Percentiles rank a stretch among this genome's conserved stretches.
Conservation (phyloP, 345 rosid species). For the Sisymbrium irio region DNA sequence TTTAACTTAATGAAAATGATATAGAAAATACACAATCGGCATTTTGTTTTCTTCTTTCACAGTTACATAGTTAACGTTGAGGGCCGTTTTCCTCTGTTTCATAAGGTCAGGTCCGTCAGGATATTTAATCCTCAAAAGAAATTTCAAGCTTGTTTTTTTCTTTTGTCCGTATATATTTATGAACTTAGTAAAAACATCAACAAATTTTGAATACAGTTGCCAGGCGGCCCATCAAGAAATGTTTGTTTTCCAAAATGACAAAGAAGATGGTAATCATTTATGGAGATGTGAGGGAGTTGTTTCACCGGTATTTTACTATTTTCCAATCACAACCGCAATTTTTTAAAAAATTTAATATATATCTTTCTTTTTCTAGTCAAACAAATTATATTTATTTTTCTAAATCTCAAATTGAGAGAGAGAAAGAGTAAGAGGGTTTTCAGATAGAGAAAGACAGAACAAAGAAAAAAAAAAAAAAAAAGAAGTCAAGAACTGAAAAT, state of each 20-base stretch:
- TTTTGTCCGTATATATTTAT: too few relatives aligned
- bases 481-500: slow-evolving; percentile 4
- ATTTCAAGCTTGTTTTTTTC: too few relatives aligned
- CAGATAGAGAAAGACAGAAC: not conserved
- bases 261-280: not conserved
- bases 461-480: not conserved
- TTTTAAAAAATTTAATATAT: not conserved
- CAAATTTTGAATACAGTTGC: too few relatives aligned
- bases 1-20: too few relatives aligned
- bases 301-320: not conserved
- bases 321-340: not conserved
- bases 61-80: too few relatives aligned
- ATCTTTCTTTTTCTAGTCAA: too few relatives aligned
- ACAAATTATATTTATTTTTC: not conserved
- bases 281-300: not conserved
- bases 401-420: not conserved
- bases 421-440: not conserved
- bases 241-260: not conserved
- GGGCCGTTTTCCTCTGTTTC: too few relatives aligned
- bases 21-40: too few relatives aligned
- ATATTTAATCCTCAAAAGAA: too few relatives aligned
- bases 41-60: too few relatives aligned
- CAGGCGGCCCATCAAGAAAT: not conserved
- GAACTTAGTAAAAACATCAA: too few relatives aligned
- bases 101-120: too few relatives aligned